These are phyloP conservation scores for Kluyveromyces dobzhanskii DNA, from an alignment of 805 yeast genomes.

Conservation along the genomic window DNA sequence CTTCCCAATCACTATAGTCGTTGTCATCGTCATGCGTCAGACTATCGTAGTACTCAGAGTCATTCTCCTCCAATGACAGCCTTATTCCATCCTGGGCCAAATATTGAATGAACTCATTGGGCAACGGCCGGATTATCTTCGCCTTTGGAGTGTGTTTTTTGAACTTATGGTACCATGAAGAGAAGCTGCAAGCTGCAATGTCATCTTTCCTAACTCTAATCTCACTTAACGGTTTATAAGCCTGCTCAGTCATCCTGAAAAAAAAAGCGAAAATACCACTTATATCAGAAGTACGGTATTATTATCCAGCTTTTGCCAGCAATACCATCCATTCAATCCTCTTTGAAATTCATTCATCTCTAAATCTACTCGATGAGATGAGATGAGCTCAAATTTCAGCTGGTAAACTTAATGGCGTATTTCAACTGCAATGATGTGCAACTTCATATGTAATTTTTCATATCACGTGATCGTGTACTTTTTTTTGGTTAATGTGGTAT, in stretches of 20 bases:
- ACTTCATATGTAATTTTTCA: no score
- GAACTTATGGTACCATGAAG: slow-evolving; percentile 53
- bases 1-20: slow-evolving; percentile 73
- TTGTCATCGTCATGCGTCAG: slow-evolving; percentile 41
- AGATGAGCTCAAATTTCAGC: no score
- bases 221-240: slow-evolving; percentile 16
- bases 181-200: slow-evolving; percentile 43
- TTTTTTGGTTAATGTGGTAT: no score
- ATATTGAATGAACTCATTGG: slow-evolving; percentile 49
- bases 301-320: no score
- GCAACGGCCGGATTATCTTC: slow-evolving; percentile 47
- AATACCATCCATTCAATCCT: no score
- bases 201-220: slow-evolving; percentile 32
- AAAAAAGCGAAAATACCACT: no score
- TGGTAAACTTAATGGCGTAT: no score
- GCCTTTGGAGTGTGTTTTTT: slow-evolving; percentile 41
- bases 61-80: slow-evolving; percentile 40
- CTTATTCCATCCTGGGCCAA: slow-evolving; percentile 59
- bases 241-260: background rate
- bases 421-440: no score
- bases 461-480: no score
- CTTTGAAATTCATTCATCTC: no score
- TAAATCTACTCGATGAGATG: no score
- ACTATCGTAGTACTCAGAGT: slow-evolving; percentile 26
- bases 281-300: no score